These are phyloP conservation scores for Cymbopogon citratus DNA, from an alignment of 176 grass and related monocot species.

Conservation along the genomic window DNA sequence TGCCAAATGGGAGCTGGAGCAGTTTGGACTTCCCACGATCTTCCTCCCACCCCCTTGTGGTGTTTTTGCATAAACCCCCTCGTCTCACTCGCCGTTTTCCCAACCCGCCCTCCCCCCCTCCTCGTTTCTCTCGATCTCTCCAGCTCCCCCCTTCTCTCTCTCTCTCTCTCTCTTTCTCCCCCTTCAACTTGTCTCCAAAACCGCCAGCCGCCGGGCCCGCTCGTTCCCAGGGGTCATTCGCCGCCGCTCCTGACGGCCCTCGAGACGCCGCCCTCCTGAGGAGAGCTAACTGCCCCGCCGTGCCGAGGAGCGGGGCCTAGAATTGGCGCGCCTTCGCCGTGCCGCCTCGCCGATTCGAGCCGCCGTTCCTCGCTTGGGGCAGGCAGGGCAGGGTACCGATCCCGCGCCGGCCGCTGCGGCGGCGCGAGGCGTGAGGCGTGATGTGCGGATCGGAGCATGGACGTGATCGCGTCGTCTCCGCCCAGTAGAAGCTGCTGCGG, in stretches of 20 bases:
- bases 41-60: not conserved
- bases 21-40: conserved; percentile 31
- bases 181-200: not conserved
- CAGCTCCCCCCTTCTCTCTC: not conserved
- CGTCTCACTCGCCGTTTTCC: not conserved
- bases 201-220: conserved; percentile 23
- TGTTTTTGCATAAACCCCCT: conserved; percentile 35
- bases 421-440: conserved; percentile 2
- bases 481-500: conserved; percentile 26
- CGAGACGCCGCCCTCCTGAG: too few relatives aligned
- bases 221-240: not conserved
- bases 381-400: not conserved
- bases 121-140: conserved; percentile 34
- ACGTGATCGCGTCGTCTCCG: conserved; percentile 38
- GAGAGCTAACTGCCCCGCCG: too few relatives aligned
- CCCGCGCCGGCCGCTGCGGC: conserved; percentile 11
- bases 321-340: not conserved
- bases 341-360: not conserved
- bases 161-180: too few relatives aligned
- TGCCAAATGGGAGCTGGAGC: not conserved
- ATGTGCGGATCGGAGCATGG: conserved; percentile 54
- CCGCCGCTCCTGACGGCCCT: not conserved
- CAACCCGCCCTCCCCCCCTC: not conserved
- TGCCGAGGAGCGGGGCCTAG: not conserved
- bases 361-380: not conserved